These are phyloP conservation scores for Colletotrichum destructivum DNA, from an alignment of 2,329 filamentous ascomycete genomes.

Conservation along the genomic window DNA sequence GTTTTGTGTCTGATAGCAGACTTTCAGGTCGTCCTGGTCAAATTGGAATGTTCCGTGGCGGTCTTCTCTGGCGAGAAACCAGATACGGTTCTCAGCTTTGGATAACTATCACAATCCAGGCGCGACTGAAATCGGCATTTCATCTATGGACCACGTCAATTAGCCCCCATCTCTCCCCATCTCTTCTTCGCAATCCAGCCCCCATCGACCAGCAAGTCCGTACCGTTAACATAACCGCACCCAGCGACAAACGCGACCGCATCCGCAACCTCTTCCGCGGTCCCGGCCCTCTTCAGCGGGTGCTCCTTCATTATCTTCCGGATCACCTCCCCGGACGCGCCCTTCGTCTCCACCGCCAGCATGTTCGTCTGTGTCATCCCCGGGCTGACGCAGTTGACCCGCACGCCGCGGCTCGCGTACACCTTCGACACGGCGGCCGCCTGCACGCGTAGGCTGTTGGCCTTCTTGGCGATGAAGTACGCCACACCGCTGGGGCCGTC, in stretches of 20 bases:
- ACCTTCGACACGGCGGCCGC: slow-evolving; percentile 10
- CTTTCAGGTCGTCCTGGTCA: no score
- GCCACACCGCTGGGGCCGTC: background rate
- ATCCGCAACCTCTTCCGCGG: slow-evolving; percentile 25
- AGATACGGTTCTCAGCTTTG: no score
- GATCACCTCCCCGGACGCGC: background rate
- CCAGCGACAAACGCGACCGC: slow-evolving; percentile 18
- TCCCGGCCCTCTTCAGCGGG: slow-evolving; percentile 24
- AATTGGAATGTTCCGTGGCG: no score
- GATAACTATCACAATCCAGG: background rate
- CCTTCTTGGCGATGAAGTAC: slow-evolving; percentile 23
- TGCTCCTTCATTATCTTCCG: slow-evolving; percentile 12
- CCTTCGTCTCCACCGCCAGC: slow-evolving; percentile 21
- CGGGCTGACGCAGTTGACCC: slow-evolving; percentile 25
- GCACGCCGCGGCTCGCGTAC: background rate
- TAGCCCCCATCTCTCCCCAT: slow-evolving; percentile 2
- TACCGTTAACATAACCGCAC: slow-evolving; percentile 26
- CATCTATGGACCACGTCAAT: no score
- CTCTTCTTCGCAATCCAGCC: slow-evolving; percentile 13
- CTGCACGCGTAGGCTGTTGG: slow-evolving; percentile 7
- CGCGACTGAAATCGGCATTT: no score
- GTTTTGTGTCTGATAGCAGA: no score
- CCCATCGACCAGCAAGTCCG: slow-evolving; percentile 16
- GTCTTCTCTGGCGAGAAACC: no score
- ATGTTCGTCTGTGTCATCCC: slow-evolving; percentile 29